Base-by-base conservation (phyloP, 805 yeast genomes). In the Yarrowia keelungensis region DNA sequence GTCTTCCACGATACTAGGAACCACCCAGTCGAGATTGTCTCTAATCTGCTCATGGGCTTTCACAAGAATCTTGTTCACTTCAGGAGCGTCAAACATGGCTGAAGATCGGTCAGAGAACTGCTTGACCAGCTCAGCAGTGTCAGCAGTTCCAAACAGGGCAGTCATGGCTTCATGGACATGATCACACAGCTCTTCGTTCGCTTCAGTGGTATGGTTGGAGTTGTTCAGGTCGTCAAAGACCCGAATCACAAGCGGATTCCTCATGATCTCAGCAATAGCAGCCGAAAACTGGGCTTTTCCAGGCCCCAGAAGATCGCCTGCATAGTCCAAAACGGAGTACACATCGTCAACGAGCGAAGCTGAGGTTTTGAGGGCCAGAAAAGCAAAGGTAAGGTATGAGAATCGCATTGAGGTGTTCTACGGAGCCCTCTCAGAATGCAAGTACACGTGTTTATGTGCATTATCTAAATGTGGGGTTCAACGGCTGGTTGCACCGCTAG, bases 211-310 rank as follows among this genome's bases (percentile, higher is more conserved):
- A 3, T n/a, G 41, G 43, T 51, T 16, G 32, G 58, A 51, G 32
- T 11, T 3, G 58, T 16, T 51, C 16, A 51, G 58, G 35, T 51
- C 58, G 32, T 51, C 58, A n/a, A 51, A 16, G 8, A 51, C 43
- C n/a, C 43, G 58, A 8, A 12, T 38, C 3, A 51, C 58, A 12
- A 36, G 43, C 32, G 58, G 58, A 14, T 36, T 51, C 2, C 10
- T 32, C 58, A 51, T 51, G 14, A 51, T 51, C 16, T 36, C 35
- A 11, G n/a, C 5, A 3, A 51, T 32, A 10, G 58, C 58, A 7
- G n/a, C 32, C 10, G 22, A 16, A 10, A 51, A 51, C 5, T 2
- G 2, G 42, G 43, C 11, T 10, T 51, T 51, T 19, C 32, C 42
- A 12, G 42, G 32, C 1, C 58, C 58, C 32, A 51, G 43, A 7